Base-by-base conservation (phyloP, 1,284 basidiomycete species). In the Naganishia cerealis region DNA sequence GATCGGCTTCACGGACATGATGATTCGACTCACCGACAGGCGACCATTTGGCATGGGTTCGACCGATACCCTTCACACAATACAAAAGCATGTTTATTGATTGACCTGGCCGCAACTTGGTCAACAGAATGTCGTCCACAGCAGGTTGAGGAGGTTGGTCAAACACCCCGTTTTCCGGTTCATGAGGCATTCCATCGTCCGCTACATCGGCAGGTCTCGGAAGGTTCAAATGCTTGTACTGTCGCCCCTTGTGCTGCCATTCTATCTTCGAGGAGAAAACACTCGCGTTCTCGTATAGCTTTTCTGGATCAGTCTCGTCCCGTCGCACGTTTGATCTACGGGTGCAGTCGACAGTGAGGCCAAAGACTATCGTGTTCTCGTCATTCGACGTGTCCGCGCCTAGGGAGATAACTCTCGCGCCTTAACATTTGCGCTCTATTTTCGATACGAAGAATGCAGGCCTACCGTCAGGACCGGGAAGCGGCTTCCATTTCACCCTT, bases 1-100 rank as follows among this genome's bases (percentile, higher is more conserved):
- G 39, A 7, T 15, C 18, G 8, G 8, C 33, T 21, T 2, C 55
- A 40, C 21, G 42, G 26, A 8, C 33, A 18, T 36, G 4, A 18
- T 52, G 5, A 42, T 15, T 5, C 24, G 4, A 83, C 90, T 71
- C 72, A 91, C 91, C 92, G 61, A 99, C 96, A n/a, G 96, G 93
- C 67, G 88, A 92, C 80, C 91, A 99, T 78, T 99, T 99, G 52
- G 96, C 94, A 77, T 99, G 96, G 74, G 95, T 93, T 75, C 91
- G 92, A 24, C 93, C 94, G n/a, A 92, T 87, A 8, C 94, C 92
- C 78, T 98, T 98, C 69, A 94, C 84, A 57, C 93, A 94, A 78
- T 99, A 94, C 69, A 96, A 77, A 77, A 97, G 92, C 81, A 94
- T 86, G 42, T 90, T 85, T 52, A 97, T 83, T 57, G 85, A 84